Percentiles rank a stretch among this genome's conserved stretches.
These are phyloP conservation scores for Lolium perenne DNA, from an alignment of 176 grass and related monocot genomes.

Conservation along the genomic window DNA sequence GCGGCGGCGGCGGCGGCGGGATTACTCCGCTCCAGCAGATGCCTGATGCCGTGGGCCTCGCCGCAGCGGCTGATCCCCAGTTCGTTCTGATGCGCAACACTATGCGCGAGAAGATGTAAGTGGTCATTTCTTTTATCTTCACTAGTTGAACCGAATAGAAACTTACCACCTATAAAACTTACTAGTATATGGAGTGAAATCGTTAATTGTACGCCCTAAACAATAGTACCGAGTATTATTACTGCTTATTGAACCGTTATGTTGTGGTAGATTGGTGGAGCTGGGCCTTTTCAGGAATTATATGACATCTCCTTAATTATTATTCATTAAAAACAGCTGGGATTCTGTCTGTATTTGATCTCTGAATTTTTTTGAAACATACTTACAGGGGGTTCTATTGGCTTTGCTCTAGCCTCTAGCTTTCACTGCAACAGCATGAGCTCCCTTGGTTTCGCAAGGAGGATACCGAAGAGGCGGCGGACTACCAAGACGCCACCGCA, in stretches of 20 bases:
- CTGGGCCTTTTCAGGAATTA: neutral
- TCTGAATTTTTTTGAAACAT: neutral
- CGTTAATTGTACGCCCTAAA: neutral
- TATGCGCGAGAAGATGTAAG: slow-evolving; percentile 70
- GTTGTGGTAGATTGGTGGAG: neutral
- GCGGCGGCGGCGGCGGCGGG: slow-evolving; percentile 14
- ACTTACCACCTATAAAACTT: neutral
- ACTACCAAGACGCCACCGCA: slow-evolving; percentile 31
- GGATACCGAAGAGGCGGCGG: slow-evolving; percentile 42
- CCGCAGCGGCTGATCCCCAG: slow-evolving; percentile 42
- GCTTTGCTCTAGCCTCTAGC: neutral
- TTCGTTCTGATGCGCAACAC: slow-evolving; percentile 37
- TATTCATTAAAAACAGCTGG: neutral
- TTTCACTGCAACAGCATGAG: slow-evolving; percentile 38
- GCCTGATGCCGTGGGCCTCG: slow-evolving; percentile 45
- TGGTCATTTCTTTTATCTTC: slow-evolving; percentile 16
- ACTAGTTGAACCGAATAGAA: neutral
- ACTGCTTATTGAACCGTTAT: neutral
- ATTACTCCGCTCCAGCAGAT: slow-evolving; percentile 31
- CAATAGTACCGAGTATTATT: slow-evolving; percentile 1
- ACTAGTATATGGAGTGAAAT: too few species aligned
- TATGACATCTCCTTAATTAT: neutral
- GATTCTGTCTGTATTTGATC: slow-evolving; percentile 8
- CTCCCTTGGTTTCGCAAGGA: slow-evolving; percentile 24
- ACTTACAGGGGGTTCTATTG: slow-evolving; percentile 9